phyloP scores from a whole-genome alignment of 257 asterid genomes.

The Solanum bulbocastanum region DNA sequence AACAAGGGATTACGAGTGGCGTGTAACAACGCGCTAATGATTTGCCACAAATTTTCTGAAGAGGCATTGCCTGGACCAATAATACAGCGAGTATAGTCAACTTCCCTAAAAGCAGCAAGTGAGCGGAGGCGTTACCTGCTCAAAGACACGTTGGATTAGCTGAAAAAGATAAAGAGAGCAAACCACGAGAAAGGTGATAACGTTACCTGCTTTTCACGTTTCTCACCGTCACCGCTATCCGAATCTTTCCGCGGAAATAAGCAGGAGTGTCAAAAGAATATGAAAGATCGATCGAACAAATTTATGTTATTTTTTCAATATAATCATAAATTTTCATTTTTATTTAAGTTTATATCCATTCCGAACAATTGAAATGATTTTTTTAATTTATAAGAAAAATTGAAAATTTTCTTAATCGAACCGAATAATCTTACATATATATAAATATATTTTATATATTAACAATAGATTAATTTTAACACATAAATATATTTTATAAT shows the following conservation, averaged over 20 bases:
- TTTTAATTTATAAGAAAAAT: no score
- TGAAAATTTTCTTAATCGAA: rapidly evolving
- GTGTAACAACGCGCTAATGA: not conserved
- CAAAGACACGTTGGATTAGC: not conserved
- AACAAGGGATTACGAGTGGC: not conserved
- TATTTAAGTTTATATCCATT: no score
- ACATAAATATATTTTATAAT: no score
- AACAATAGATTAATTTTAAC: no score
- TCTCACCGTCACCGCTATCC: not conserved
- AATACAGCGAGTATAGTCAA: not conserved
- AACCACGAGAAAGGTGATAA: not conserved
- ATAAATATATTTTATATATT: no score
- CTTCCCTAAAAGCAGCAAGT: not conserved
- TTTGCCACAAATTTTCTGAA: not conserved
- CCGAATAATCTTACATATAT: no score
- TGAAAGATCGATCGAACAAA: no score
- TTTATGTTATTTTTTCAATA: no score
- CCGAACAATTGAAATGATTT: no score
- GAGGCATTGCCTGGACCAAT: not conserved
- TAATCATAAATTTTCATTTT: no score
- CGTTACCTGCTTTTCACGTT: not conserved
- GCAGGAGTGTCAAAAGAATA: no score
- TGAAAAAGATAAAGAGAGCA: not conserved
- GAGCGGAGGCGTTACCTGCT: not conserved
- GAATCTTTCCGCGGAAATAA: no score